Percentiles rank a stretch among this genome's conserved stretches.
Evolutionary conservation across 495 filamentous ascomycete species (phyloP).

Genomic region (Staphylotrichum longicolle): DNA sequence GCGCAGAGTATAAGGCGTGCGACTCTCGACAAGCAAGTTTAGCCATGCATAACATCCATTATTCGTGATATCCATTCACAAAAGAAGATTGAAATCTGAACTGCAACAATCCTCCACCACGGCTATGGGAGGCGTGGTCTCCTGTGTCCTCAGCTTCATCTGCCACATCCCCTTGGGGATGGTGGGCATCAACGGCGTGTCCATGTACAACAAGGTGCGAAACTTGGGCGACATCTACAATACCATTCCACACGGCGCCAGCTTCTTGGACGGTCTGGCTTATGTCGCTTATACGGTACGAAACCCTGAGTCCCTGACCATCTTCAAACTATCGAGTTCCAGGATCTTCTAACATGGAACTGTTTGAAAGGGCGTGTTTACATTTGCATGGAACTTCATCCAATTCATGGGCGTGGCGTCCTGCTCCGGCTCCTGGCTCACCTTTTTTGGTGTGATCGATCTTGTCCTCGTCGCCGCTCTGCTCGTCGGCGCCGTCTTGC

Average conservation of each 20-base stretch:
- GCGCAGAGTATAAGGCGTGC: too few relatives aligned
- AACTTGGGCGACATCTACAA: conserved; percentile 11
- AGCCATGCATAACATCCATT: too few relatives aligned
- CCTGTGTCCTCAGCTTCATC: conserved; percentile 8
- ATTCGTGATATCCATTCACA: too few relatives aligned
- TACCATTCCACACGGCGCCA: neutral
- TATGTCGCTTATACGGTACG: neutral
- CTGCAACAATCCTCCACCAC: too few relatives aligned
- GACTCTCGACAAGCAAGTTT: too few relatives aligned
- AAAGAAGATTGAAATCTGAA: too few relatives aligned
- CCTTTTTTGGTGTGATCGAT: neutral
- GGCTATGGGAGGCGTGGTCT: neutral
- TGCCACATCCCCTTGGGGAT: conserved; percentile 10
- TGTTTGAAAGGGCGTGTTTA: neutral
- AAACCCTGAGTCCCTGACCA: too few relatives aligned
- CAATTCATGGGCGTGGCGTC: neutral
- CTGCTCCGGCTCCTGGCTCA: neutral
- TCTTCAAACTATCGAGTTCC: too few relatives aligned
- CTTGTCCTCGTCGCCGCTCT: neutral
- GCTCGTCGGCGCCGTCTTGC: neutral
- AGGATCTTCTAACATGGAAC: neutral
- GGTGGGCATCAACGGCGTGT: neutral
- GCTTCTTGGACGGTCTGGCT: neutral
- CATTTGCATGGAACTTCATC: conserved; percentile 14
- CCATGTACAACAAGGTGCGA: neutral